These are phyloP conservation scores for Helicostylum pulchrum DNA, from an alignment of 192 early-diverging fungal genomes.

Conservation along the genomic window DNA sequence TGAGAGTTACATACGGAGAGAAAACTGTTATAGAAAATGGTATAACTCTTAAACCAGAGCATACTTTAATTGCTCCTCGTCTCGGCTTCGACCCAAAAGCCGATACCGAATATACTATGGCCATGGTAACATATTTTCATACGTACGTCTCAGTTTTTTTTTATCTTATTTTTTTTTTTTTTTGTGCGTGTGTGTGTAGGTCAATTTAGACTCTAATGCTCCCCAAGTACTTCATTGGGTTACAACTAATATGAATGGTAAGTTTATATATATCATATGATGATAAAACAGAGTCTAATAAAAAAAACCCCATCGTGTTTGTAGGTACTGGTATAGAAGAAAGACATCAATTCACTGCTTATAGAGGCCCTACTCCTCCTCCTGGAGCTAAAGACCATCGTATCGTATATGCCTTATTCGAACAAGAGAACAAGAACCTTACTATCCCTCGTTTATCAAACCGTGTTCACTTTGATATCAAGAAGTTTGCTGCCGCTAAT, in stretches of 20 bases:
- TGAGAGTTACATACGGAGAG: background rate
- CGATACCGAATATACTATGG: background rate
- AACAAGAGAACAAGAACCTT: background rate
- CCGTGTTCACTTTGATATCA: background rate
- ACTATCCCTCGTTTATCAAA: background rate
- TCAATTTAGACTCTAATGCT: background rate
- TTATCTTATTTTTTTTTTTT: background rate
- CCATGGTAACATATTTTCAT: background rate
- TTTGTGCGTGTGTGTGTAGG: background rate
- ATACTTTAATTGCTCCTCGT: background rate
- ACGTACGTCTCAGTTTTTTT: background rate
- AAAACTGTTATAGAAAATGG: background rate
- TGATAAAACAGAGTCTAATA: background rate
- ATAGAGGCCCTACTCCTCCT: background rate
- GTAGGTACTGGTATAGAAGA: background rate
- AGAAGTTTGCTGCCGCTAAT: background rate
- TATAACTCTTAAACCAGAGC: background rate
- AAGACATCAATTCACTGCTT: background rate
- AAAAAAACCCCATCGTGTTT: background rate
- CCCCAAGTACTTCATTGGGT: background rate
- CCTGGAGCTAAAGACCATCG: background rate
- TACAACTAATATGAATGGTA: background rate
- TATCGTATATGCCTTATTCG: background rate
- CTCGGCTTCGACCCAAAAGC: background rate
- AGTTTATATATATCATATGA: too few relatives aligned